Conservation (phyloP, 176 grass and related monocot genomes). For the Ensete glaucum region DNA sequence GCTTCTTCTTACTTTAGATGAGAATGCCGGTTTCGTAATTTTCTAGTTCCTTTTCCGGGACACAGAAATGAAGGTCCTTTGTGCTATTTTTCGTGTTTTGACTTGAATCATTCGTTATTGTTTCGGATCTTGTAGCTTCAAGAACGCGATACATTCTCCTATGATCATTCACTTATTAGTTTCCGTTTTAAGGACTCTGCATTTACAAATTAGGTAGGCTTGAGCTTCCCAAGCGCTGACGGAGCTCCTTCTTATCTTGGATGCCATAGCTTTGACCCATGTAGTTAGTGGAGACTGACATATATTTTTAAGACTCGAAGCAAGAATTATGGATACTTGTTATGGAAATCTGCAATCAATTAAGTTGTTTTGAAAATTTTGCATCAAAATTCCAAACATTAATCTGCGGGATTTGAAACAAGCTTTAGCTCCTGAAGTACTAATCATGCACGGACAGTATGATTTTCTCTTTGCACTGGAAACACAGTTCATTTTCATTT, state of each 20-base stretch:
- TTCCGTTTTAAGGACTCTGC: not conserved
- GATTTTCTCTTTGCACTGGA: no score
- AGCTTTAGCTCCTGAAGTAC: no score
- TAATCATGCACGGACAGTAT: no score
- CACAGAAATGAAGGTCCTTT: not conserved
- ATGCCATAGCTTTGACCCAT: not conserved
- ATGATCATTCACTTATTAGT: not conserved
- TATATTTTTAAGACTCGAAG: not conserved
- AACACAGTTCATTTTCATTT: no score
- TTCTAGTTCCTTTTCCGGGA: no score
- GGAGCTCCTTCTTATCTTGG: not conserved
- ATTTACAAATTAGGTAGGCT: not conserved
- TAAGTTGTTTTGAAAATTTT: no score
- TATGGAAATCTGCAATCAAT: not conserved
- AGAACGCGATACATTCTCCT: not conserved
- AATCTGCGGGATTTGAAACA: no score
- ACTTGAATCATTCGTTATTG: not conserved
- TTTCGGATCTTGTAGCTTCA: not conserved
- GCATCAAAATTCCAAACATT: no score
- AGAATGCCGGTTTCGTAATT: no score
- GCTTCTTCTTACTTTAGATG: not conserved
- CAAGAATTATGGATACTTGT: not conserved
- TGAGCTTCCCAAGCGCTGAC: not conserved
- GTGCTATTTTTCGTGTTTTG: not conserved
- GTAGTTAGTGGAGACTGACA: not conserved